A percentile compares a stretch with the other conserved stretches of the same genome.
phyloP scores from a whole-genome alignment of 1,284 basidiomycete genomes.

The Phlebopus sp. region DNA sequence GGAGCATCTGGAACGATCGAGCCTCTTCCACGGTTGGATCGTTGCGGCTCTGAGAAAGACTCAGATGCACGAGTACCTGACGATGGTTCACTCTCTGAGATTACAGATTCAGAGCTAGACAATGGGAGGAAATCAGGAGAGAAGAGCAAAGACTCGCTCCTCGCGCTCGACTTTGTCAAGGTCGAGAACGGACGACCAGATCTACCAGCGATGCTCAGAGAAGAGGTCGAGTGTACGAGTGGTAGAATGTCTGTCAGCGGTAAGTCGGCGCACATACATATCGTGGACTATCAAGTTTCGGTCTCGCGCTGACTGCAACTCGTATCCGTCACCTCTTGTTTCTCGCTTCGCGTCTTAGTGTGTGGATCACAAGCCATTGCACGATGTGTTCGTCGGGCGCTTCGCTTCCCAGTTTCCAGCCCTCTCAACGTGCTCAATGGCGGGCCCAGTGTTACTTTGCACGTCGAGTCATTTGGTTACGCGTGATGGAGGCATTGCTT shows the following conservation, averaged over 20 bases:
- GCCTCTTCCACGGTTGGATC: slow-evolving; percentile 25
- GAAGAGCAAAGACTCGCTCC: slow-evolving; percentile 5
- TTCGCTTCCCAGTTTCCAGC: slow-evolving; percentile 33
- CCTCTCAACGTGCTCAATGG: slow-evolving; percentile 35
- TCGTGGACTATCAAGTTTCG: too few species aligned
- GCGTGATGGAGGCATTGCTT: slow-evolving; percentile 11
- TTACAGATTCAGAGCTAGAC: background rate
- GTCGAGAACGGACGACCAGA: slow-evolving; percentile 3
- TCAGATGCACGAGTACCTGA: background rate
- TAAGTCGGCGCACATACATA: background rate
- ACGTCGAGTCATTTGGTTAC: slow-evolving; percentile 43
- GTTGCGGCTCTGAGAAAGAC: background rate
- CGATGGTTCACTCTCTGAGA: slow-evolving; percentile 2
- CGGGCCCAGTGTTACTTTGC: slow-evolving; percentile 40
- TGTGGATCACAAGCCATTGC: slow-evolving; percentile 42
- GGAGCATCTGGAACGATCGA: slow-evolving; percentile 2
- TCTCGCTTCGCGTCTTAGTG: too few species aligned
- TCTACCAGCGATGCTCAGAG: slow-evolving; percentile 2
- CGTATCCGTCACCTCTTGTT: too few species aligned
- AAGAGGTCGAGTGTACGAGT: slow-evolving; percentile 3
- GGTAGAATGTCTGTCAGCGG: slow-evolving; percentile 11
- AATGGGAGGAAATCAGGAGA: background rate
- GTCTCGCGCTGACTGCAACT: background rate
- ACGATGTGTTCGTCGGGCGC: slow-evolving; percentile 33
- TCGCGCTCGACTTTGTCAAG: slow-evolving; percentile 15